These are phyloP conservation scores for Baudoinia panamericana DNA, from an alignment of 495 filamentous ascomycete species.

Conservation along the genomic window DNA sequence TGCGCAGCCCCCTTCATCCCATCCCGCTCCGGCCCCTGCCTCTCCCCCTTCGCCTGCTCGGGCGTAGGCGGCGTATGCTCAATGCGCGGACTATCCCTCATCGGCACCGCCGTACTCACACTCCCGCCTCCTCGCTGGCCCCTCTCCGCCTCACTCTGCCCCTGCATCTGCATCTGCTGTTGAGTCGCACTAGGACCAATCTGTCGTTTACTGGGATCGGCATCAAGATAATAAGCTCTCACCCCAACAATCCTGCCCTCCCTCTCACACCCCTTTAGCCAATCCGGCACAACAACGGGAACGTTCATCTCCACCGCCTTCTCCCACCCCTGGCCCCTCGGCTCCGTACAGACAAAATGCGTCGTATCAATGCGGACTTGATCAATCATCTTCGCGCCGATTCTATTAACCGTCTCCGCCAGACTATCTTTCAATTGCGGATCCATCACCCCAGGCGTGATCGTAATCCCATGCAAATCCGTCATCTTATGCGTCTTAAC, in stretches of 20 bases:
- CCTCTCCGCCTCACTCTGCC: conserved; percentile 8
- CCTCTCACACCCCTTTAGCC: conserved; percentile 86
- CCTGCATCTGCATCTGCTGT: conserved; percentile 15
- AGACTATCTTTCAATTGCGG: conserved; percentile 61
- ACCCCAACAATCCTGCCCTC: conserved; percentile 91
- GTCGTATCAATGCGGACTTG: conserved; percentile 92
- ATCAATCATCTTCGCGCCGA: conserved; percentile 86
- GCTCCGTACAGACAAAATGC: conserved; percentile 97
- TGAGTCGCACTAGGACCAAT: conserved; percentile 35
- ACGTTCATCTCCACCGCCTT: conserved; percentile 97
- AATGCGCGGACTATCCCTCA: conserved; percentile 27
- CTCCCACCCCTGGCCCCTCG: conserved; percentile 80
- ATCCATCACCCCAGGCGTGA: conserved; percentile 80
- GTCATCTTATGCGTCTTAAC: conserved; percentile 98
- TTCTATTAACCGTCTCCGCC: conserved; percentile 60
- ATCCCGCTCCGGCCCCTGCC: neutral
- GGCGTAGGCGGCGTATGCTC: conserved; percentile 36
- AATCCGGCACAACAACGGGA: conserved; percentile 93
- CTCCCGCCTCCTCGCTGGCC: conserved; percentile 5
- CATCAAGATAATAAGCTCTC: conserved; percentile 88
- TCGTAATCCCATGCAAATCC: conserved; percentile 87
- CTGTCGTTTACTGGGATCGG: conserved; percentile 54
- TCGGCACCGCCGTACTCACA: conserved; percentile 2
- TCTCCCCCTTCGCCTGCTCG: conserved; percentile 18
- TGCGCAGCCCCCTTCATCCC: neutral